Base-by-base conservation (phyloP, 2,329 filamentous ascomycete species). In the Xylaria sp. region DNA sequence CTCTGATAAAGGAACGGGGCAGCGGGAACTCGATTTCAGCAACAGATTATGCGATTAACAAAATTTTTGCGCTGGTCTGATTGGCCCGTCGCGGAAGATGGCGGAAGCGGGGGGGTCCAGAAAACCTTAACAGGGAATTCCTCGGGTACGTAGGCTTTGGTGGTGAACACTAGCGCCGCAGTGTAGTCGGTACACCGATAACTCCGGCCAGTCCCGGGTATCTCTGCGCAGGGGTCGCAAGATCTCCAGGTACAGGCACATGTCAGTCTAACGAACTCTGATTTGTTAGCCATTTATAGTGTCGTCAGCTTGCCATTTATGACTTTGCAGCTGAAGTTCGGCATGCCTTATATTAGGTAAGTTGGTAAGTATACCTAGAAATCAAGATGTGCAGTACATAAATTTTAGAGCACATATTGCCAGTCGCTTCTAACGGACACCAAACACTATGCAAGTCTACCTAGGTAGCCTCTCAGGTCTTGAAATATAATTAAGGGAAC, bases 241-340 rank as follows among this genome's bases (percentile, higher is more conserved):
- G 36, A 8, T 28, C 12, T 15, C 36, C 3, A 36, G 62, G 56
- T 61, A 55, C 36, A 54, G 39, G 25, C 66, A 71, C 68, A 62
- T 71, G 66, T 60, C 41, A 18, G 33, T 25, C 65, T 23, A 28
- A n/a, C 62, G 46, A 20, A 33, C 33, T 68, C 66, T 57, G 57
- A 71, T 71, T 71, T 52, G 68, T 46, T 51, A 31, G 58, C 68
- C 61, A 64, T 70, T 62, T 62, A 61, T 67, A 70, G 60, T 31
- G 23, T 33, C 8, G 23, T 64, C 18, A 31, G 51, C 49, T 31
- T 28, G 36, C 13, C 18, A 57, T 25, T 25, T 49, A 49, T 20
- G 46, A 49, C 46, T 56, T 5, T 39, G n/a, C n/a, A 41, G 23
- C 15, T 39, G 36, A 43, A 18, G 36, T 39, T 12, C n/a, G 28